Conservation (phyloP, 2,329 filamentous ascomycete species). For the Pseudopithomyces maydicus region DNA sequence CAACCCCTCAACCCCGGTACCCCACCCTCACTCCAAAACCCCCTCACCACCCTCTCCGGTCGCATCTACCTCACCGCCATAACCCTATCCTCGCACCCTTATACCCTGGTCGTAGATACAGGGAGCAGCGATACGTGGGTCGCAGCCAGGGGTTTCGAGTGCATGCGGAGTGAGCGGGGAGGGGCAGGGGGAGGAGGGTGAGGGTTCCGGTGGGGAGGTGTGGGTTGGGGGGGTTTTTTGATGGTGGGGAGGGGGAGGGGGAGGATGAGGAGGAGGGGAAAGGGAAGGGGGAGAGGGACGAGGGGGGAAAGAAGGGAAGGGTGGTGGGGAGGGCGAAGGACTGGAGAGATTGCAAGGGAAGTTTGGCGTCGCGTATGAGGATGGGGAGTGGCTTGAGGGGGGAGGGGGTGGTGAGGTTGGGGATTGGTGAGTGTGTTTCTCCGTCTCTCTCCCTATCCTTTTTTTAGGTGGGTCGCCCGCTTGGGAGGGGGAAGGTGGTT, state of each 20-base stretch:
- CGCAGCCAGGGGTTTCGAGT: constrained; percentile 21
- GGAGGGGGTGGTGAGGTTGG: constrained; percentile 4
- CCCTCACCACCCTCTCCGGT: constrained; percentile 29
- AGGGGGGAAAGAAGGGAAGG: too few relatives aligned
- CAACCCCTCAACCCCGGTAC: constrained; percentile 1
- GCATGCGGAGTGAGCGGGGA: constrained; percentile 9
- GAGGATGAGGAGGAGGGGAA: too few relatives aligned
- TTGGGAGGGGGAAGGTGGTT: too few relatives aligned
- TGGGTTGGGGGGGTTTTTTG: constrained; percentile 25
- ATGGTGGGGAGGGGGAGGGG: constrained; percentile 8
- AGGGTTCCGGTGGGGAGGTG: constrained; percentile 15
- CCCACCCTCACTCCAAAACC: constrained; percentile 22
- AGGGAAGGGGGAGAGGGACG: too few relatives aligned
- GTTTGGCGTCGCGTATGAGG: constrained; percentile 30
- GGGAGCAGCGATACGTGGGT: constrained; percentile 36
- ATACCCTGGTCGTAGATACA: constrained; percentile 34
- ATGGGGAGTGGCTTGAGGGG: constrained; percentile 21
- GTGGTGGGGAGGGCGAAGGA: too few relatives aligned
- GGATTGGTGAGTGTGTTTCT: too few relatives aligned
- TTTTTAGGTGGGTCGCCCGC: too few relatives aligned
- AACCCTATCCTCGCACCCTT: constrained; percentile 19
- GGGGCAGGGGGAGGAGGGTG: too few relatives aligned
- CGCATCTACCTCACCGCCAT: constrained; percentile 37
- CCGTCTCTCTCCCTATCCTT: too few relatives aligned
- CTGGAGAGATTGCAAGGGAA: too few relatives aligned